Percentiles rank a stretch among this genome's conserved stretches.
These are phyloP conservation scores for Escallonia rubra DNA, from an alignment of 129 eudicot genomes.

Conservation along the genomic window DNA sequence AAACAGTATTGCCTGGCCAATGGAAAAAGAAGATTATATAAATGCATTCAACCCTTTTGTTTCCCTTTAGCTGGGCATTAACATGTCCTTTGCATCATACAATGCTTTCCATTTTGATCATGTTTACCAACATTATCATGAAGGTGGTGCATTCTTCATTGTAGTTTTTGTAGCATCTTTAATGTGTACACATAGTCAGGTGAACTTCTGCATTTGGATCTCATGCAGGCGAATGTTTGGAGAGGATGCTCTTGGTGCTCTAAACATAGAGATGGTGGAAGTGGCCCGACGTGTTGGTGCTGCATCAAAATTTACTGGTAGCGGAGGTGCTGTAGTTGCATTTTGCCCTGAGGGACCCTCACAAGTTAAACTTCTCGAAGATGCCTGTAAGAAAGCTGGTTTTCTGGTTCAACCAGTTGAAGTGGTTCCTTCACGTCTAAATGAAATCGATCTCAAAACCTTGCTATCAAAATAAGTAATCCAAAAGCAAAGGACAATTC, in stretches of 20 bases:
- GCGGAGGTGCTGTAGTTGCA: conserved; percentile 94
- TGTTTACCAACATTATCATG: too few relatives aligned
- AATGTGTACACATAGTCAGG: too few relatives aligned
- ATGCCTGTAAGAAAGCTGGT: conserved; percentile 66
- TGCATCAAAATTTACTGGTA: conserved; percentile 92
- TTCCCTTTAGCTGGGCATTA: too few relatives aligned
- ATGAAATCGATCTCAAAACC: conserved; percentile 45
- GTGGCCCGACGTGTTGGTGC: conserved; percentile 83
- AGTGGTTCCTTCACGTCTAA: conserved; percentile 59
- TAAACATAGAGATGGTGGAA: conserved; percentile 92
- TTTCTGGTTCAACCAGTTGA: conserved; percentile 45
- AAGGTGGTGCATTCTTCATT: too few relatives aligned
- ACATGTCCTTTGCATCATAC: too few relatives aligned
- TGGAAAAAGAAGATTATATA: too few relatives aligned
- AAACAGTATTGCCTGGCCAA: too few relatives aligned
- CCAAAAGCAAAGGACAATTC: not conserved
- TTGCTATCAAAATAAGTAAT: conserved; percentile 12
- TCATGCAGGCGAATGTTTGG: conserved; percentile 77
- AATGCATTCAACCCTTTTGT: too few relatives aligned
- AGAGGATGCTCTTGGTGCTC: conserved; percentile 69
- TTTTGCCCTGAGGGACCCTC: conserved; percentile 76
- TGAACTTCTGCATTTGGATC: not conserved
- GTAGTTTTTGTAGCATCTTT: too few relatives aligned
- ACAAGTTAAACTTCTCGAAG: conserved; percentile 59
- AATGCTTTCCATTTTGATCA: too few relatives aligned